These are phyloP conservation scores for Epichloe brachyelytri DNA, from an alignment of 2,329 filamentous ascomycete species.

Conservation along the genomic window DNA sequence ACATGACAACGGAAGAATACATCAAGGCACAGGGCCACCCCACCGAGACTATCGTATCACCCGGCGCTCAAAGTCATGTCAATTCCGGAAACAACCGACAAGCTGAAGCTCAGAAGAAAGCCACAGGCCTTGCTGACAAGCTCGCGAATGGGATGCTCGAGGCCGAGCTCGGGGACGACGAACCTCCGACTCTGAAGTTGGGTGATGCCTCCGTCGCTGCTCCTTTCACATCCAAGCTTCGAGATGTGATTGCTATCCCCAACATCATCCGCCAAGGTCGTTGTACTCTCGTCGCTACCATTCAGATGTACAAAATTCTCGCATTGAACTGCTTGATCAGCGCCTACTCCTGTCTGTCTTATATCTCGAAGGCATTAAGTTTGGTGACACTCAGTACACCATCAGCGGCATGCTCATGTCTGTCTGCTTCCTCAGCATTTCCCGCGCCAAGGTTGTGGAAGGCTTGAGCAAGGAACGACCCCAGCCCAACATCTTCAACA, in stretches of 20 bases:
- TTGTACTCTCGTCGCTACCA: conserved; percentile 93
- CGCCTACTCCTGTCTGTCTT: conserved; percentile 94
- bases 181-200: conserved; percentile 91
- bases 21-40: conserved; percentile 37
- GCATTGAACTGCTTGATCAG: conserved; percentile 96
- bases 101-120: conserved; percentile 56
- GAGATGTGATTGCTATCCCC: conserved; percentile 90
- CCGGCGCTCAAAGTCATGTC: conserved; percentile 45
- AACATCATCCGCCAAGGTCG: conserved; percentile 98
- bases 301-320: conserved; percentile 99
- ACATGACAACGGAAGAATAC: conserved; percentile 47
- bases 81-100: conserved; percentile 22
- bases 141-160: conserved; percentile 83
- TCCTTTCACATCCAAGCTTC: conserved; percentile 93
- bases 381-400: conserved; percentile 94
- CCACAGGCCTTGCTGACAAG: conserved; percentile 71
- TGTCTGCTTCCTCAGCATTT: conserved; percentile 96
- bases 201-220: conserved; percentile 95
- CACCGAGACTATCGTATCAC: conserved; percentile 53
- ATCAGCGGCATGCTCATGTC: conserved; percentile 99
- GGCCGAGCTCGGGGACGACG: conserved; percentile 70
- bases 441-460: conserved; percentile 92
- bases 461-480: conserved; percentile 91
- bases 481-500: conserved; percentile 97
- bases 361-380: conserved; percentile 97